A percentile compares a stretch with the other conserved stretches of the same genome.
Conservation (phyloP, 1,139 yeast species). For the Saccharomyces hybrid region DNA sequence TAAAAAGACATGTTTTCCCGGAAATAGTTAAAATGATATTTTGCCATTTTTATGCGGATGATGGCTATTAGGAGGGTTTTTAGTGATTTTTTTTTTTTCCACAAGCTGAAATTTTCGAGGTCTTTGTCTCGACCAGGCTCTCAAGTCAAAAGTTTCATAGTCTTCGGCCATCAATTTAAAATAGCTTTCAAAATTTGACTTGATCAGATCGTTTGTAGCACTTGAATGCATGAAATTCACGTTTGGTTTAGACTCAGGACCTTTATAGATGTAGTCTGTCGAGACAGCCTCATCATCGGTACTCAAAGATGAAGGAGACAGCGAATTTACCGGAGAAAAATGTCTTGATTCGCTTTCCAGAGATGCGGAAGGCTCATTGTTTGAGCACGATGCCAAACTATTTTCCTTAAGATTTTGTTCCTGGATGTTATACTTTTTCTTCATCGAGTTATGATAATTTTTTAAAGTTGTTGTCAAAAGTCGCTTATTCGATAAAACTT, state of each 20-base stretch:
- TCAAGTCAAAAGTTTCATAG: constrained; percentile 24
- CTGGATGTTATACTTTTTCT: constrained; percentile 7
- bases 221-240: background rate
- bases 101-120: constrained; percentile 7
- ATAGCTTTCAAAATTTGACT: constrained; percentile 22
- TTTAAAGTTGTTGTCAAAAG: constrained; percentile 9
- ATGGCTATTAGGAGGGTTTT: constrained; percentile 1
- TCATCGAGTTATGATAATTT: constrained; percentile 10
- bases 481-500: constrained; percentile 15
- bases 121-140: constrained; percentile 2
- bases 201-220: constrained; percentile 11
- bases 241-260: background rate
- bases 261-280: background rate
- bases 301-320: constrained; percentile 3
- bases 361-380: background rate
- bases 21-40: background rate
- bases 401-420: background rate
- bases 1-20: background rate
- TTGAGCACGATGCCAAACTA: background rate
- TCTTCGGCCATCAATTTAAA: constrained; percentile 25
- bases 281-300: background rate
- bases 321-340: constrained; percentile 6
- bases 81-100: constrained; percentile 3
- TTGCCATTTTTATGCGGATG: background rate
- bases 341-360: background rate